Evolutionary conservation across 2,329 filamentous ascomycete genomes (phyloP).

Genomic region (Monascus ruber): DNA sequence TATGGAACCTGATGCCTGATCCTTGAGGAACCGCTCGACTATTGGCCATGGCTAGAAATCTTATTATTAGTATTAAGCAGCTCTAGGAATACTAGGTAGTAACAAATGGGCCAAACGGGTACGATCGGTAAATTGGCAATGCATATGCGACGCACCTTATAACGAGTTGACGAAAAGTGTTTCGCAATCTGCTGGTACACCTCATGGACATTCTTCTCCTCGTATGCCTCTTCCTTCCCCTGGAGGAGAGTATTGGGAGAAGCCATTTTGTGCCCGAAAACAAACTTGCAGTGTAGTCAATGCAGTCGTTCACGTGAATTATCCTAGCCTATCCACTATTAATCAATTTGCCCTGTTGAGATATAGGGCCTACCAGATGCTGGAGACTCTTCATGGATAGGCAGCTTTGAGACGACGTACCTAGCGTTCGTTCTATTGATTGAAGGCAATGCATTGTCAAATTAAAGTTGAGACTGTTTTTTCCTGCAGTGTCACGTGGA

Average conservation of each 20-base stretch:
- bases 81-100: neutral
- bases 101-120: neutral
- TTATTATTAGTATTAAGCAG: neutral
- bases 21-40: conserved; percentile 64
- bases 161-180: conserved; percentile 42
- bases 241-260: neutral
- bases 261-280: neutral
- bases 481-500: no score
- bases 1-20: conserved; percentile 56
- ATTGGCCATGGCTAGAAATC: conserved; percentile 70
- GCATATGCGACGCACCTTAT: conserved; percentile 42
- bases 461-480: no score
- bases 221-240: conserved; percentile 44
- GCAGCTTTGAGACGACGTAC: no score
- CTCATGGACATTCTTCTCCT: conserved; percentile 75
- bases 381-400: no score
- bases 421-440: no score
- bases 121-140: conserved; percentile 2
- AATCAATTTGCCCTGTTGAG: no score
- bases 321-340: no score
- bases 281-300: no score
- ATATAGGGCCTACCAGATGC: no score
- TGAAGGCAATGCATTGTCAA: no score
- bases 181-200: conserved; percentile 59
- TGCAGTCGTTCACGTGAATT: no score